Evolutionary conservation across 768 basidiomycete species (phyloP).

Genomic region (Xerocomus spinulosus): DNA sequence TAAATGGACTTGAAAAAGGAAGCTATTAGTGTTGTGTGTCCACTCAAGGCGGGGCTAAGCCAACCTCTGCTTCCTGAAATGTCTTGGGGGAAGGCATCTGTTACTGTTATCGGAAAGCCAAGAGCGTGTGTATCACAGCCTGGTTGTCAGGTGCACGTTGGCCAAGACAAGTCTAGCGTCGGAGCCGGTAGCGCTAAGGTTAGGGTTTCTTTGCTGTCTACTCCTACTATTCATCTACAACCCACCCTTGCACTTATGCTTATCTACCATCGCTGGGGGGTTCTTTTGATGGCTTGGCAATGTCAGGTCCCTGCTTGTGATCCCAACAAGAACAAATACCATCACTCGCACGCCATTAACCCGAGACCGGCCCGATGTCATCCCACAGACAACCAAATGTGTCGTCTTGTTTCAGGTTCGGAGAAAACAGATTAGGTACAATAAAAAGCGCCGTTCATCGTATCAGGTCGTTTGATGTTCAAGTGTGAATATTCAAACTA

Average conservation of each 20-base stretch:
- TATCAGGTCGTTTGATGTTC: too few relatives aligned
- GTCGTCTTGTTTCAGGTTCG: too few relatives aligned
- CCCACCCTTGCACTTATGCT: too few relatives aligned
- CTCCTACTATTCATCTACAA: background rate
- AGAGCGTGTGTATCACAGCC: conserved; percentile 10
- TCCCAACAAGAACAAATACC: conserved; percentile 7
- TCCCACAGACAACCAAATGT: too few relatives aligned
- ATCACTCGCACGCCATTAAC: background rate
- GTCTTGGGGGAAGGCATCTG: conserved; percentile 26
- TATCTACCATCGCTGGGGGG: background rate
- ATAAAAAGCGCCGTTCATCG: too few relatives aligned
- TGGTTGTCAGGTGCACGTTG: conserved; percentile 8
- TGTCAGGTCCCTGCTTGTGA: background rate
- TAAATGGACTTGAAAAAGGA: conserved; percentile 38
- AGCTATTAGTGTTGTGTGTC: background rate
- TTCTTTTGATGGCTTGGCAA: background rate
- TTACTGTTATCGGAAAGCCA: conserved; percentile 16
- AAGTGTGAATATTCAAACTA: too few relatives aligned
- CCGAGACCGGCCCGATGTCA: too few relatives aligned
- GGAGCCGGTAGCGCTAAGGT: background rate
- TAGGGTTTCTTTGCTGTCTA: background rate
- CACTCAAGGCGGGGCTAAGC: background rate
- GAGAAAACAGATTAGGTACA: too few relatives aligned
- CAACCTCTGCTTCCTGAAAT: conserved; percentile 30
- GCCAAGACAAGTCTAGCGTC: conserved; percentile 2